Evolutionary conservation across 805 yeast genomes (phyloP).

Genomic region (Kuraishia capsulata): DNA sequence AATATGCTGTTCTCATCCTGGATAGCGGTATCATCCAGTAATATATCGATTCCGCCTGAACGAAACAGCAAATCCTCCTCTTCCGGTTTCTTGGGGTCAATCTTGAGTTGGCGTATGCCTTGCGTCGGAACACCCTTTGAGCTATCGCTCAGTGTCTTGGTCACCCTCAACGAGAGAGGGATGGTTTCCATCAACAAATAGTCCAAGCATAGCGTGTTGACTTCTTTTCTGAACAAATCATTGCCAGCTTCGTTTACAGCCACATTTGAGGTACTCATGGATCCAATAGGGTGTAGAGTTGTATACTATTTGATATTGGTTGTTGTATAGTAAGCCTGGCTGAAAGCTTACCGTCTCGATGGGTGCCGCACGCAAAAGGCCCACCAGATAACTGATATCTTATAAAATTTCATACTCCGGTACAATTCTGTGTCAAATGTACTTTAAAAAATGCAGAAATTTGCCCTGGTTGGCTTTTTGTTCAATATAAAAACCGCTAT

Average conservation of each 20-base stretch:
- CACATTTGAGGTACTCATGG: too few relatives aligned
- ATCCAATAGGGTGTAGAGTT: too few relatives aligned
- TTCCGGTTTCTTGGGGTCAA: slow-evolving; percentile 7
- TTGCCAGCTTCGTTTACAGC: neutral
- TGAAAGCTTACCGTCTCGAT: too few relatives aligned
- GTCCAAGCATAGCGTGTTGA: slow-evolving; percentile 50
- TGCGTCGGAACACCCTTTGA: slow-evolving; percentile 5
- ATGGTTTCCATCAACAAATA: slow-evolving; percentile 68
- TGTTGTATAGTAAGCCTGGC: too few relatives aligned
- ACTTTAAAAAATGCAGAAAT: too few relatives aligned
- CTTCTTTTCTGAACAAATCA: slow-evolving; percentile 22
- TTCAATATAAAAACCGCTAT: too few relatives aligned
- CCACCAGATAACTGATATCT: too few relatives aligned
- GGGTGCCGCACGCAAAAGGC: too few relatives aligned
- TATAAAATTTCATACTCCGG: too few relatives aligned
- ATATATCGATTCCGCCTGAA: slow-evolving; percentile 31
- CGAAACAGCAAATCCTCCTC: slow-evolving; percentile 1
- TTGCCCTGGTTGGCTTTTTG: too few relatives aligned
- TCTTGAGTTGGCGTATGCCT: slow-evolving; percentile 2
- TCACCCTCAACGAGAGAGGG: slow-evolving; percentile 61
- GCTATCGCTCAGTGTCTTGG: slow-evolving; percentile 33
- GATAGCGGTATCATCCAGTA: slow-evolving; percentile 22
- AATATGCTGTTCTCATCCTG: slow-evolving; percentile 41
- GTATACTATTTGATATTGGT: too few relatives aligned
- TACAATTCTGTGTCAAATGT: too few relatives aligned